Base-by-base conservation (phyloP, 495 filamentous ascomycete genomes). In the Aspergillus bridgeri region DNA sequence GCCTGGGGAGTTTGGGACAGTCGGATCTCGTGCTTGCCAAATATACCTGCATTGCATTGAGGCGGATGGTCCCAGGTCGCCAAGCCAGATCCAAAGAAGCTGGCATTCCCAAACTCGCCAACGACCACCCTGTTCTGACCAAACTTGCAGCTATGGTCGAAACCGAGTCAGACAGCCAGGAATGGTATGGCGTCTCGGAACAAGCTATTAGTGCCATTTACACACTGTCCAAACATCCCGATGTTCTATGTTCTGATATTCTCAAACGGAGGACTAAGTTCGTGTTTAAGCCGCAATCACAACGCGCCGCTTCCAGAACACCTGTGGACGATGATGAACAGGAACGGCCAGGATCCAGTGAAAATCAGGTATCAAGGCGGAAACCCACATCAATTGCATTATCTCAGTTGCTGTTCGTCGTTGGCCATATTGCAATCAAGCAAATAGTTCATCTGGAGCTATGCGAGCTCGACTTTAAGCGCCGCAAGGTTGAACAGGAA, bases 391-490 rank as follows among this genome's bases (percentile, higher is more conserved):
- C 89, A 5, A 81, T 89, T 27, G 87, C 83, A 2, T 79, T 99
- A 0, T 94, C 93, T 0, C 95, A 97, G 60, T 81, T 99, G 3
- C 80, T 99, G 5, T 99, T 96, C 71, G 86, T 96, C 51, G 93
- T 98, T 52, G 94, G 93, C 5, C 93, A 98, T 66, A 90, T 97
- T 57, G 92, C 93, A 25, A 91, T 98, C 74, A 98, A 98, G 70
- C 94, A 99, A 65, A 99, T 98, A 58, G 94, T 99, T n/a, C 95
- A 99, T 70, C 80, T 99, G n/a, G 94, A 99, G 61, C 81, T 98
- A 2, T 92, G 91, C 72, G 94, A 99, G 67, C 82, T 92, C 42
- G 94, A 99, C 70, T 99, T 99, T 74, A 99, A 99, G 74, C 84
- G 92, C 23, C 82, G 92, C 54, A 99, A 98, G 74, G 90, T 89